Conservation (phyloP, 2,329 filamentous ascomycete genomes). For the Rutstroemia sp. region DNA sequence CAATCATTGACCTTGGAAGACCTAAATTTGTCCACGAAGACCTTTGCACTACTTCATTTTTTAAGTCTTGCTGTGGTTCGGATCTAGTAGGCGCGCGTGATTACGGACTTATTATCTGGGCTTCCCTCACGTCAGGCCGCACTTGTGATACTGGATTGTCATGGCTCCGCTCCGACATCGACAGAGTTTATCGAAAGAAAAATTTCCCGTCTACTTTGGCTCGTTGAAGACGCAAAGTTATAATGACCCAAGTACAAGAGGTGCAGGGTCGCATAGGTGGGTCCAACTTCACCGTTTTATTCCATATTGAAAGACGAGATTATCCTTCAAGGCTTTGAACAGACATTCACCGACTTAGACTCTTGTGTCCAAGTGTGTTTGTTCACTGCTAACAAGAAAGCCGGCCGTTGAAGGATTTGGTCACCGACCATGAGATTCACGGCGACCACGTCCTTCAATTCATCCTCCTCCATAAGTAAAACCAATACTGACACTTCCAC, state of each 20-base stretch:
- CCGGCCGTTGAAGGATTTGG: too few relatives aligned
- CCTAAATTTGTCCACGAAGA: neutral
- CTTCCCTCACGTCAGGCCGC: too few relatives aligned
- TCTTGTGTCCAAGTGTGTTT: too few relatives aligned
- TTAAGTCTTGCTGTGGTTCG: neutral
- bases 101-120: too few relatives aligned
- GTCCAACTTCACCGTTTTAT: constrained; percentile 22
- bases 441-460: neutral
- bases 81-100: neutral
- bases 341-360: too few relatives aligned
- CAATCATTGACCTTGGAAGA: neutral
- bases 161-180: constrained; percentile 33
- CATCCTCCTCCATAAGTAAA: neutral
- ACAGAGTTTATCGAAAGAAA: constrained; percentile 58
- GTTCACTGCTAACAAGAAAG: too few relatives aligned
- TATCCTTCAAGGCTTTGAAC: too few relatives aligned
- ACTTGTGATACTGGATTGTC: neutral
- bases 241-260: constrained; percentile 49
- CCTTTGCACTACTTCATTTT: neutral
- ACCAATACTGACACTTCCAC: neutral
- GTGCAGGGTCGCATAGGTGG: constrained; percentile 49
- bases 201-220: constrained; percentile 60
- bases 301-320: neutral
- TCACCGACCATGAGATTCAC: neutral
- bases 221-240: constrained; percentile 66